phyloP scores from a whole-genome alignment of 345 rosid genomes.

The Barbarea vulgaris region DNA sequence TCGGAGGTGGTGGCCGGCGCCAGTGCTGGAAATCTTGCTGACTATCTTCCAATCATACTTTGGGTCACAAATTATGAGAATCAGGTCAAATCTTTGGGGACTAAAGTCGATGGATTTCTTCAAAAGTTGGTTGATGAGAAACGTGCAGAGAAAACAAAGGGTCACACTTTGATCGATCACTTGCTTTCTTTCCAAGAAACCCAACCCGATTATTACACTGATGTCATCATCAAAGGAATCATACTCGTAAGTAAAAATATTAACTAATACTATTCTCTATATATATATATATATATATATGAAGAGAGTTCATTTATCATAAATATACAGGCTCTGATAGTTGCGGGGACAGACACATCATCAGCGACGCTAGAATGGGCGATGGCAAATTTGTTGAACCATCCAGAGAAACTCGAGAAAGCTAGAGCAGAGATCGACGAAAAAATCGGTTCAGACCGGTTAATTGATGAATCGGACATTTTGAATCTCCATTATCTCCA shows the following conservation, averaged over 20 bases:
- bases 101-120: conserved; percentile 44
- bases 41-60: conserved; percentile 50
- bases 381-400: conserved; percentile 49
- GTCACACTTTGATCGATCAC: conserved; percentile 51
- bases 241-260: conserved; percentile 30
- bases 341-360: conserved; percentile 55
- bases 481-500: conserved; percentile 47
- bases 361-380: conserved; percentile 55
- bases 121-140: conserved; percentile 56
- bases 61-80: conserved; percentile 45
- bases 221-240: conserved; percentile 58
- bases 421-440: conserved; percentile 43
- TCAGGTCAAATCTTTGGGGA: conserved; percentile 21
- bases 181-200: conserved; percentile 55
- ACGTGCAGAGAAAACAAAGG: conserved; percentile 30
- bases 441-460: conserved; percentile 31
- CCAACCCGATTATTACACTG: conserved; percentile 51
- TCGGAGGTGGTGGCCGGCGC: conserved; percentile 35
- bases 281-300: too few relatives aligned
- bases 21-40: conserved; percentile 44
- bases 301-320: too few relatives aligned
- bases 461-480: conserved; percentile 46
- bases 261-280: neutral
- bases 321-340: conserved; percentile 39
- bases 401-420: conserved; percentile 44